Evolutionary conservation across 192 early-diverging fungal species (phyloP).

Genomic region (Coemansia biformis): DNA sequence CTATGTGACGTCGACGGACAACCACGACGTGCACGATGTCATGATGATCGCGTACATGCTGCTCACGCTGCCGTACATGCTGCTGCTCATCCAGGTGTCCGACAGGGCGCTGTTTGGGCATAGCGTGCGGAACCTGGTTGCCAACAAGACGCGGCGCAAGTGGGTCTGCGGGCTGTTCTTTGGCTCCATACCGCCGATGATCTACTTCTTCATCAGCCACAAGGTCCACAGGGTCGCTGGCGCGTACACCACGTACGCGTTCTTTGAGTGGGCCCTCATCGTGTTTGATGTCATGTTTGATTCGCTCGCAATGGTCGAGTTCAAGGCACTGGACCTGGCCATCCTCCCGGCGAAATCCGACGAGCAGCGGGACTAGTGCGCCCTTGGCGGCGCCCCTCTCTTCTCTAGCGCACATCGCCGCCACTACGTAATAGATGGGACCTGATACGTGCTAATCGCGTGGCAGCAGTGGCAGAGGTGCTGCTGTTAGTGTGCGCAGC

Average conservation of each 20-base stretch:
- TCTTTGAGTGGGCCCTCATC: slow-evolving; percentile 81
- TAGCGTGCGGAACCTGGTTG: slow-evolving; percentile 24
- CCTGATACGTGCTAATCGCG: too few species aligned
- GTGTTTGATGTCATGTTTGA: slow-evolving; percentile 73
- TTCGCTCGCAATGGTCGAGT: slow-evolving; percentile 66
- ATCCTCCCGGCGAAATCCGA: slow-evolving; percentile 32
- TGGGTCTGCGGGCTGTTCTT: slow-evolving; percentile 60
- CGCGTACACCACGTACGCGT: slow-evolving; percentile 75
- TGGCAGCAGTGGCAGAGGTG: too few species aligned
- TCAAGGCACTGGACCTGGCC: slow-evolving; percentile 48
- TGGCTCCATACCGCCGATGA: slow-evolving; percentile 65
- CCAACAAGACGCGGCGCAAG: slow-evolving; percentile 49
- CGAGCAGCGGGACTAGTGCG: slow-evolving; percentile 24
- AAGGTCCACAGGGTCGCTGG: slow-evolving; percentile 69
- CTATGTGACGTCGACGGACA: slow-evolving; percentile 75
- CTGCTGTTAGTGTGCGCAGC: too few species aligned
- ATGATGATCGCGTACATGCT: slow-evolving; percentile 78
- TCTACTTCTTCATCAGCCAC: slow-evolving; percentile 73
- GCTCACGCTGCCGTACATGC: slow-evolving; percentile 68
- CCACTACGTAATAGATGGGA: too few species aligned
- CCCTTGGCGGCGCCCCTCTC: too few species aligned
- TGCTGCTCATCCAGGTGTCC: slow-evolving; percentile 55
- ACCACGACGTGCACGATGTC: slow-evolving; percentile 73
- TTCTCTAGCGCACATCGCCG: too few species aligned
- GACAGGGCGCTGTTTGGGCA: slow-evolving; percentile 44